Evolutionary conservation across 106 monocot species (phyloP).

Genomic region (Apostasia ramifera): DNA sequence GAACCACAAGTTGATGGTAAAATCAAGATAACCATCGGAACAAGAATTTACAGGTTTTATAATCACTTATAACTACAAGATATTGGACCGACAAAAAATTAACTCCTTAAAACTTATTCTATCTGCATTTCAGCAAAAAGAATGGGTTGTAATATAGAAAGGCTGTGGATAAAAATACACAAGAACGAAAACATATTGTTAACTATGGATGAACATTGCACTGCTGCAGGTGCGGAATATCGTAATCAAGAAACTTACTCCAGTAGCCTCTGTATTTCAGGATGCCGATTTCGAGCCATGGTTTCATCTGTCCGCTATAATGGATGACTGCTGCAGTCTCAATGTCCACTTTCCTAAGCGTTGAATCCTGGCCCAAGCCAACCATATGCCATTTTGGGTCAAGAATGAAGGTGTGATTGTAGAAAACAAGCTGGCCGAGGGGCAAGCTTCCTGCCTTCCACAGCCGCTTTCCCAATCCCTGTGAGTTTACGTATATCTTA

Average conservation of each 20-base stretch:
- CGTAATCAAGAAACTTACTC: constrained; percentile 58
- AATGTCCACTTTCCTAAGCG: constrained; percentile 21
- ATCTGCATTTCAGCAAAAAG: too few species aligned
- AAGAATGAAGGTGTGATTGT: constrained; percentile 58
- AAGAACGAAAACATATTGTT: too few species aligned
- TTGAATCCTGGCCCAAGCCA: constrained; percentile 53
- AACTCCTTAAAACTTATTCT: too few species aligned
- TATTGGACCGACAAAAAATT: too few species aligned
- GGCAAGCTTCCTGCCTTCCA: constrained; percentile 66
- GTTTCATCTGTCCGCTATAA: constrained; percentile 73
- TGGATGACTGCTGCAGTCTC: constrained; percentile 72
- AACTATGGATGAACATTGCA: constrained; percentile 69
- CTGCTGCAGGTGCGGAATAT: constrained; percentile 48
- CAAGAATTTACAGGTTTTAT: too few species aligned
- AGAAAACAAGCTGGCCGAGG: constrained; percentile 71
- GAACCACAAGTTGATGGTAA: too few species aligned
- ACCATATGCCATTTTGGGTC: constrained; percentile 55
- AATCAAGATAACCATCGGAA: too few species aligned
- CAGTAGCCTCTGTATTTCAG: constrained; percentile 62
- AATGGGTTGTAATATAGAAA: too few species aligned
- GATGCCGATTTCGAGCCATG: constrained; percentile 80
- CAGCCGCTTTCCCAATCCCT: constrained; percentile 38
- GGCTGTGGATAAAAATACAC: too few species aligned
- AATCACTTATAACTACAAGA: too few species aligned
- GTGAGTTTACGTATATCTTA: constrained; percentile 2